Conservation (phyloP, 176 grass and related monocot species). For the Oryza coarctata region DNA sequence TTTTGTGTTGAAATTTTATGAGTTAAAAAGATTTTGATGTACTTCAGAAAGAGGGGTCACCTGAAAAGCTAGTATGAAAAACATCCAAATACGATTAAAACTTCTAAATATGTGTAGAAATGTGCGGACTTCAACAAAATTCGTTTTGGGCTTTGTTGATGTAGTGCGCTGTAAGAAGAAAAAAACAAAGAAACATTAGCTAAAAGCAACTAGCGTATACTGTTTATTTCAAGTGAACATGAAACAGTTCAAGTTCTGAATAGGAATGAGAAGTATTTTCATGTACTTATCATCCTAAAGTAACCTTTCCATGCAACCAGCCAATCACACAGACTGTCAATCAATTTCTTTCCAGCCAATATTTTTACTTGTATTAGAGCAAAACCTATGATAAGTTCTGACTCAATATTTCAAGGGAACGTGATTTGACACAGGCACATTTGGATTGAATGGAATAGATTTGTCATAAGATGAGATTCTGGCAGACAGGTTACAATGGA, state of each 20-base stretch:
- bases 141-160: slow-evolving; percentile 56
- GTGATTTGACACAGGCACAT: background rate
- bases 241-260: slow-evolving; percentile 2
- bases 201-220: background rate
- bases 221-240: slow-evolving; percentile 17
- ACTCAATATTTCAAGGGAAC: background rate
- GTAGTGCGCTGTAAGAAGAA: slow-evolving; percentile 24
- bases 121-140: slow-evolving; percentile 79
- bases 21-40: background rate
- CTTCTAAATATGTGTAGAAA: slow-evolving; percentile 79
- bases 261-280: slow-evolving; percentile 3
- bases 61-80: slow-evolving; percentile 76
- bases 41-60: slow-evolving; percentile 39
- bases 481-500: too few species aligned
- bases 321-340: background rate
- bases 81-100: slow-evolving; percentile 76
- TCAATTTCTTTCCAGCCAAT: background rate
- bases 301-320: background rate
- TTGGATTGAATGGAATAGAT: background rate
- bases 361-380: background rate
- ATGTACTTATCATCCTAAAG: background rate
- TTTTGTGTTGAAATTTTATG: slow-evolving; percentile 27
- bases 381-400: background rate
- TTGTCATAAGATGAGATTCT: too few species aligned
- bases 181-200: background rate